Evolutionary conservation across 495 filamentous ascomycete genomes (phyloP), one percentile per base, ranked within the genome.

Genomic region (Penicillium pulvis): DNA sequence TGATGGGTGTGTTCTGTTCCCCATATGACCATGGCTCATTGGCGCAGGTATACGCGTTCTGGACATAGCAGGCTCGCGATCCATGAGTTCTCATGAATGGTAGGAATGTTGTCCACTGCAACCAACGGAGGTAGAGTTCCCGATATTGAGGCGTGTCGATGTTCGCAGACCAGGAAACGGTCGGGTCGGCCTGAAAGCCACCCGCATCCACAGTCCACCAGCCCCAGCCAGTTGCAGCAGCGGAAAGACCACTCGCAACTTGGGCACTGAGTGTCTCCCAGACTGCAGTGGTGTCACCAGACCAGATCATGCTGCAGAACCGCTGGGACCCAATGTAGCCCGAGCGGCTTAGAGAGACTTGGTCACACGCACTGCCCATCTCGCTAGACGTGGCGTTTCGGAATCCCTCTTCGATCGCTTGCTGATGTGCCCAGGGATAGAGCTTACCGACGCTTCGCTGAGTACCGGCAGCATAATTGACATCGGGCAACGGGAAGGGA

Each of bases 21-120:
- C 70, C 70, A 51, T 73, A 73, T 1, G 66, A 69, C 70, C 70
- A 73, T 10, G 66, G 65, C 55, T 73, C 70, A 47, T 73, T 73
- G 23, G 60, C 63, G 26, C 70, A 70, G 3, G 68, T 67, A 39
- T 64, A 70, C 4, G 67, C 65, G 46, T 58, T 31, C 42, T 66
- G 68, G 28, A 46, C 23, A 11, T 63, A 33, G 42, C 70, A 71
- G 2, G 55, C 55, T 1, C 69, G 62, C 16, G 51, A 57, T 5
- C 70, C 70, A 39, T 73, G 70, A 3, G 63, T 65, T 16, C 70
- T 64, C 70, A 73, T 73, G 49, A 73, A 68, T 5, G 70, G 70
- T 6, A 68, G 20, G 33, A 73, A 73, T 0, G 66, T 65, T 11
- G 62, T 51, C 71, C 71, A 73, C 30, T 69, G 64, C 1, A 73